A percentile compares a stretch with the other conserved stretches of the same genome.
phyloP scores from a whole-genome alignment of 2,329 filamentous ascomycete genomes.

The Fusarium mangiferae region DNA sequence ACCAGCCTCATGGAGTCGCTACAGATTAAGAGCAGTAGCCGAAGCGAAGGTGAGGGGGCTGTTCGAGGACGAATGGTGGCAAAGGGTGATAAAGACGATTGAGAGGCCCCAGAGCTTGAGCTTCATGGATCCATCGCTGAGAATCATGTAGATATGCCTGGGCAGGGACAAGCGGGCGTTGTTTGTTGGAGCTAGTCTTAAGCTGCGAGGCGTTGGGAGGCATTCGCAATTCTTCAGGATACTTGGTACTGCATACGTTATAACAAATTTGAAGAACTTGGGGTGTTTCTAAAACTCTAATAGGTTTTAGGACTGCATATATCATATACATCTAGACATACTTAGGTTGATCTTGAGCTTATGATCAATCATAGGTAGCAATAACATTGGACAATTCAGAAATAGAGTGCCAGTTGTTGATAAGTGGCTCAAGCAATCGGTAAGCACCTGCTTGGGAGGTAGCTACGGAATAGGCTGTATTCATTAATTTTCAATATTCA shows the following conservation, averaged over 20 bases:
- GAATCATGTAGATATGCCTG: constrained; percentile 6
- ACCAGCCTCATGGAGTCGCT: constrained; percentile 47
- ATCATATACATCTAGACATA: background rate
- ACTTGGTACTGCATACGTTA: constrained; percentile 30
- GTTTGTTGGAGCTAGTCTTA: constrained; percentile 27
- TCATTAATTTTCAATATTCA: background rate
- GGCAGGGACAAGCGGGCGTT: constrained; percentile 21
- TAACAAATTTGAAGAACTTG: constrained; percentile 15
- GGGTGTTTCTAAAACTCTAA: background rate
- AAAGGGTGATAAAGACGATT: constrained; percentile 49
- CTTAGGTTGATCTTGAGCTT: background rate
- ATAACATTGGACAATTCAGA: background rate
- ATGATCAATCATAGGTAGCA: background rate
- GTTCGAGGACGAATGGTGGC: constrained; percentile 52
- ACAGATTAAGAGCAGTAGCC: constrained; percentile 48
- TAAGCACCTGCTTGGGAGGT: background rate
- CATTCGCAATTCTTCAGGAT: constrained; percentile 38
- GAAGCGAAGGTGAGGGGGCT: constrained; percentile 52
- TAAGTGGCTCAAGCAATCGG: background rate
- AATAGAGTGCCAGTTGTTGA: background rate
- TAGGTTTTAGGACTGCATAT: background rate
- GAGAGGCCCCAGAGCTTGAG: background rate
- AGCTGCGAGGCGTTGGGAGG: constrained; percentile 40
- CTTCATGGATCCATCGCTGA: background rate
- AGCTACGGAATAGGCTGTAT: background rate